Percentiles rank a stretch among this genome's conserved stretches.
Evolutionary conservation across 805 yeast genomes (phyloP).

Genomic region (Pichia occidentalis): DNA sequence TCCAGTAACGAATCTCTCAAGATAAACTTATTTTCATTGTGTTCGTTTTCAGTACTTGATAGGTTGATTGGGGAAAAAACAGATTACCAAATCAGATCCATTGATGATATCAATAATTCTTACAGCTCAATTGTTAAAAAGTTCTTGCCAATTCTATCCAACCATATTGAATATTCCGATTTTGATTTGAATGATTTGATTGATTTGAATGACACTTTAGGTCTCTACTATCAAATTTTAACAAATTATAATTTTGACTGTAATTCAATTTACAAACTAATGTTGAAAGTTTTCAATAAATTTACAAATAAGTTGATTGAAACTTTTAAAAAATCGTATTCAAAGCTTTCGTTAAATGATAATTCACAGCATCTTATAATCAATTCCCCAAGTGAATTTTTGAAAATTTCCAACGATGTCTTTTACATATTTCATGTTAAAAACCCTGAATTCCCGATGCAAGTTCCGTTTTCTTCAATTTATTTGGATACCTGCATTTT

Average conservation of each 20-base stretch:
- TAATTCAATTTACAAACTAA: slow-evolving; percentile 52
- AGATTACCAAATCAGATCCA: slow-evolving; percentile 54
- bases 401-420: slow-evolving; percentile 46
- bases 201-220: slow-evolving; percentile 55
- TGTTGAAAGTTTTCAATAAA: slow-evolving; percentile 52
- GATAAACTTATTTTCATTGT: slow-evolving; percentile 51
- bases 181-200: slow-evolving; percentile 39
- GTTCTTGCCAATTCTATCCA: slow-evolving; percentile 50
- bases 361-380: slow-evolving; percentile 84
- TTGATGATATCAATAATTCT: slow-evolving; percentile 57
- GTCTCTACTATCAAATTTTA: slow-evolving; percentile 67
- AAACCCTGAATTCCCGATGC: slow-evolving; percentile 44
- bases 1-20: slow-evolving; percentile 40
- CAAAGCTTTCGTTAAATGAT: slow-evolving; percentile 60
- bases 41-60: slow-evolving; percentile 77
- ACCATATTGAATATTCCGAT: slow-evolving; percentile 38
- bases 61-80: slow-evolving; percentile 59
- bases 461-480: slow-evolving; percentile 81
- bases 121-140: slow-evolving; percentile 67
- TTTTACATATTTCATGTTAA: slow-evolving; percentile 21
- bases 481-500: slow-evolving; percentile 84
- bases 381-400: slow-evolving; percentile 50
- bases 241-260: slow-evolving; percentile 64
- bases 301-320: slow-evolving; percentile 51
- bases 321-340: slow-evolving; percentile 56